Percentiles rank a stretch among this genome's conserved stretches.
phyloP scores from a whole-genome alignment of 345 rosid genomes.

The Hibiscus syriacus region DNA sequence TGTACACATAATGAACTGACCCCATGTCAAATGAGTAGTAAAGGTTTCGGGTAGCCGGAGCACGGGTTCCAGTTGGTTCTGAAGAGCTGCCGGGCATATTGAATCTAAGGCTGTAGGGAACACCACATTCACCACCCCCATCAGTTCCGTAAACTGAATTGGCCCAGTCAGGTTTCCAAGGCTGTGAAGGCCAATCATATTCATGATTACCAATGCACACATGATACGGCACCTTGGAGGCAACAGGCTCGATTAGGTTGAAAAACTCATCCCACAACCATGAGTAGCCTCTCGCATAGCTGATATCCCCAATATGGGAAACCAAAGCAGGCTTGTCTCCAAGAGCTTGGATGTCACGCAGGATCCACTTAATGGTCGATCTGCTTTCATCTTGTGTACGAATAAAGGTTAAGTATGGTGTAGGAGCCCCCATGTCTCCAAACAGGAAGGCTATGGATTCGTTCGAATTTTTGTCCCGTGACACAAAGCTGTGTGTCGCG shows the following conservation, averaged over 20 bases:
- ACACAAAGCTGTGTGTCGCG: constrained; percentile 50
- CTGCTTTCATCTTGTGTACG: constrained; percentile 81
- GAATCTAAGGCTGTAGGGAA: constrained; percentile 83
- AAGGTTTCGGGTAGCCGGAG: constrained; percentile 67
- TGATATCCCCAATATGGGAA: constrained; percentile 89
- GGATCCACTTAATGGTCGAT: constrained; percentile 76
- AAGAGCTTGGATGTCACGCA: constrained; percentile 62
- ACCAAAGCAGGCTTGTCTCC: constrained; percentile 58
- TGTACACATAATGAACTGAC: constrained; percentile 63
- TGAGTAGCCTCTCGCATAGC: constrained; percentile 80
- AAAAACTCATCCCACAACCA: constrained; percentile 97
- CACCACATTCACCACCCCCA: constrained; percentile 94
- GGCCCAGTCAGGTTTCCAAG: constrained; percentile 89
- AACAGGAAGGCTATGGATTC: constrained; percentile 68
- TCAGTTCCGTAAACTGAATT: constrained; percentile 48
- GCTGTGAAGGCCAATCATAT: constrained; percentile 88
- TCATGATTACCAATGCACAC: constrained; percentile 96
- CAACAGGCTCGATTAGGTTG: constrained; percentile 60
- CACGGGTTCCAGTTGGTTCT: constrained; percentile 54
- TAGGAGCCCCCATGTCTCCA: constrained; percentile 85
- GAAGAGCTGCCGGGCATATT: constrained; percentile 93
- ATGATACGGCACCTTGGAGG: constrained; percentile 77
- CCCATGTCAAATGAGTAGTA: constrained; percentile 80
- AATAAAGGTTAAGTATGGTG: constrained; percentile 63
- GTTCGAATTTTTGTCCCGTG: constrained; percentile 41